Percentiles rank a stretch among this genome's conserved stretches.
Conservation (phyloP, 2,329 filamentous ascomycete genomes). For the Ophiostoma tasmaniense region DNA sequence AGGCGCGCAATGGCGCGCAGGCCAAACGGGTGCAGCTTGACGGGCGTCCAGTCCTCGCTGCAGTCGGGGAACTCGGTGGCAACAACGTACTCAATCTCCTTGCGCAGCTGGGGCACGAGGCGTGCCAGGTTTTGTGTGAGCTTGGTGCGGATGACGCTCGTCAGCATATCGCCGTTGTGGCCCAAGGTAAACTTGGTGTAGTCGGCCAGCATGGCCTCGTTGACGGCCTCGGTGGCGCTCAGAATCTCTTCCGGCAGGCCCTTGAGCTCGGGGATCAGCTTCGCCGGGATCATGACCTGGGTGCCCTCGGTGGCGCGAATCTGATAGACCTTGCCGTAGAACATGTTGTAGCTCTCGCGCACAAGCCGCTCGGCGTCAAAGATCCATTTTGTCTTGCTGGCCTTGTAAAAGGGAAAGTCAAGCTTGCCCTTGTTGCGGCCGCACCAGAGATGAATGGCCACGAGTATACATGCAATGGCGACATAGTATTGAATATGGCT, state of each 20-base stretch:
- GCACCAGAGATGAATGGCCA: constrained; percentile 34
- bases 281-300: constrained; percentile 40
- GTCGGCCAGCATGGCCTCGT: constrained; percentile 42
- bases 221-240: constrained; percentile 41
- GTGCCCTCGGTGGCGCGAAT: constrained; percentile 43
- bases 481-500: constrained; percentile 35
- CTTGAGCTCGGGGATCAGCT: constrained; percentile 39
- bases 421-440: constrained; percentile 25
- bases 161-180: constrained; percentile 37
- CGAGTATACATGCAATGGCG: constrained; percentile 30
- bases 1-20: constrained; percentile 44
- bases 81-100: constrained; percentile 39
- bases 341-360: constrained; percentile 42
- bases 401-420: constrained; percentile 40
- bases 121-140: constrained; percentile 40
- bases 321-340: constrained; percentile 41
- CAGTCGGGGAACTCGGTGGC: constrained; percentile 41
- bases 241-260: constrained; percentile 40
- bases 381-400: constrained; percentile 42
- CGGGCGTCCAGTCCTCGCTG: constrained; percentile 43
- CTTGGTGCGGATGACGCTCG: constrained; percentile 38
- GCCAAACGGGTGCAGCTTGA: constrained; percentile 44
- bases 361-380: constrained; percentile 41
- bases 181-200: constrained; percentile 44
- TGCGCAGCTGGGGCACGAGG: constrained; percentile 38